These are phyloP conservation scores for Mortierella sp. DNA, from an alignment of 371 early-diverging fungal genomes.

Conservation along the genomic window DNA sequence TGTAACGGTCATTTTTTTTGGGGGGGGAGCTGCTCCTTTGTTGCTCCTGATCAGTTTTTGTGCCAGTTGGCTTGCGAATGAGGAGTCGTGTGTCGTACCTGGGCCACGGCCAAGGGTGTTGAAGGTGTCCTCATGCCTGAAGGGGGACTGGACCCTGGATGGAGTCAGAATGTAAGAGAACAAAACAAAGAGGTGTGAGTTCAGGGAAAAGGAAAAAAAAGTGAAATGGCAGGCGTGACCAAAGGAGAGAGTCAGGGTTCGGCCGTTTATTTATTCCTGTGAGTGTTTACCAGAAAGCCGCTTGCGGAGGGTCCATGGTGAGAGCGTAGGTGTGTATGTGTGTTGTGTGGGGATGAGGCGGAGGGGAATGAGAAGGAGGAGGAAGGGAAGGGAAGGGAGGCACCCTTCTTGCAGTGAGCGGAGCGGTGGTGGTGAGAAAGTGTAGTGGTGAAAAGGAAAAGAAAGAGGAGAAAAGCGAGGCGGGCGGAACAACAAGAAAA, in stretches of 20 bases:
- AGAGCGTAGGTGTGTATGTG: not conserved
- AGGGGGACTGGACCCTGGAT: constrained; percentile 9
- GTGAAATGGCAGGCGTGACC: not conserved
- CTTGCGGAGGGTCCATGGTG: constrained; percentile 16
- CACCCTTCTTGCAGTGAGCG: not conserved
- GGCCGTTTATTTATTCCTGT: not conserved
- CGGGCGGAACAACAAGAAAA: not conserved
- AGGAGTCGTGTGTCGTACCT: not conserved
- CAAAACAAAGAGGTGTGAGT: not conserved
- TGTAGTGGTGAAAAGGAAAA: not conserved
- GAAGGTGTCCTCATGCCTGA: not conserved
- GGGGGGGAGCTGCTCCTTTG: not conserved
- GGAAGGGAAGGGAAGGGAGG: not conserved
- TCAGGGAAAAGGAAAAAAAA: not conserved
- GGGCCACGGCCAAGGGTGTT: not conserved
- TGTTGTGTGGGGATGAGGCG: not conserved
- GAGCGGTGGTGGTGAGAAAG: not conserved
- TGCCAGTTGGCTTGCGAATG: not conserved
- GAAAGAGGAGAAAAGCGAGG: not conserved
- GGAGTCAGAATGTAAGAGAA: not conserved
- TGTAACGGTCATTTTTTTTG: not conserved
- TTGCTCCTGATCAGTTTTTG: not conserved
- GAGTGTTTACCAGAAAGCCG: constrained; percentile 10
- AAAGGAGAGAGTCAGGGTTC: not conserved
- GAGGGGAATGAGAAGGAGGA: not conserved